phyloP scores from a whole-genome alignment of 495 filamentous ascomycete genomes.

The Cudoniella acicularis region DNA sequence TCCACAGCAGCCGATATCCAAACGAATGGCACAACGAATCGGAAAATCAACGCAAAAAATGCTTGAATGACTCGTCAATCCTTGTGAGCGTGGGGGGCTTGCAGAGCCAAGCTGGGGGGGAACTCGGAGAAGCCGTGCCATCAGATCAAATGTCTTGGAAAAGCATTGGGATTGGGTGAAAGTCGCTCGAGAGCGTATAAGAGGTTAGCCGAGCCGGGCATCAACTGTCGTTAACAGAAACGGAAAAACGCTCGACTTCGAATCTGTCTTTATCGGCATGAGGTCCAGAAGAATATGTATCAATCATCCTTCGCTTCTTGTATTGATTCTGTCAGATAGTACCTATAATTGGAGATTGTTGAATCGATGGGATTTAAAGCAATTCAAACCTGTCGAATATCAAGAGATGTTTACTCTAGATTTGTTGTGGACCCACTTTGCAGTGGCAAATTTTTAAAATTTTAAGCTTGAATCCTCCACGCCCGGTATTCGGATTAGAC shows the following conservation, averaged over 20 bases:
- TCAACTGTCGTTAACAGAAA: background rate
- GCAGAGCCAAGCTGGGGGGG: background rate
- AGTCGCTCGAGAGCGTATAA: background rate
- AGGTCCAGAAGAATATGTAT: background rate
- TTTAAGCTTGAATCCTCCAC: too few species aligned
- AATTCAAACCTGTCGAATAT: background rate
- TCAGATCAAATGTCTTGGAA: too few species aligned
- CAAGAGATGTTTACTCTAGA: too few species aligned
- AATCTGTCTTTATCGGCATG: background rate
- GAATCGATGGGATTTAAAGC: background rate
- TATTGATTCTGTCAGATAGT: background rate
- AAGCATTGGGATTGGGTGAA: too few species aligned
- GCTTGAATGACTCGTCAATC: conserved; percentile 5
- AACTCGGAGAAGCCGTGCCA: too few species aligned
- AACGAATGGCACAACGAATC: conserved; percentile 18
- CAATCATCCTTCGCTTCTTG: background rate
- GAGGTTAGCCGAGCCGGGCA: background rate
- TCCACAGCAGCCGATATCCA: conserved; percentile 12
- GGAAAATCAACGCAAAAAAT: conserved; percentile 17
- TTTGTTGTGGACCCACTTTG: too few species aligned
- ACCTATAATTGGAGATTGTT: background rate
- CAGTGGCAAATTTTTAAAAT: too few species aligned
- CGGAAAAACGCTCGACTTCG: background rate
- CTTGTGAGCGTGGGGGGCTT: background rate
- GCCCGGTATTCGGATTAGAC: too few species aligned